phyloP scores from a whole-genome alignment of 768 basidiomycete species.

The Pholiota conissans region DNA sequence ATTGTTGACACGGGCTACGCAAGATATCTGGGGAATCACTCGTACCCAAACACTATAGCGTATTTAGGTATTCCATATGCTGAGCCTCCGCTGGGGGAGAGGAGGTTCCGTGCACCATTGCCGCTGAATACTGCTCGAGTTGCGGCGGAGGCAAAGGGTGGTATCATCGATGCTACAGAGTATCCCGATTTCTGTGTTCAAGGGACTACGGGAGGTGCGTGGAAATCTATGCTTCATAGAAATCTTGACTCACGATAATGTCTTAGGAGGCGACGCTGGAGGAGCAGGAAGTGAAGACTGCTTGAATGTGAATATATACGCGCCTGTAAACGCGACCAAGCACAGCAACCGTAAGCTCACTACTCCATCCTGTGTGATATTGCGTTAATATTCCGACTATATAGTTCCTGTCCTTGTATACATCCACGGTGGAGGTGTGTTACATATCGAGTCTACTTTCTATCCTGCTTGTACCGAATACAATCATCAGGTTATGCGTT shows the following conservation, averaged over 20 bases:
- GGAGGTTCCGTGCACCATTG: constrained; percentile 52
- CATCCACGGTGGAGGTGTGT: constrained; percentile 48
- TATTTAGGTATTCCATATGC: constrained; percentile 63
- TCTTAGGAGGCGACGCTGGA: constrained; percentile 51
- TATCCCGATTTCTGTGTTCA: constrained; percentile 65
- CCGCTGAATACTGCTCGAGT: constrained; percentile 51
- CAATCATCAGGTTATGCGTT: too few species aligned
- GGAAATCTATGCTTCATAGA: neutral
- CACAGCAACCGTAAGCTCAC: constrained; percentile 45
- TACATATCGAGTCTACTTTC: neutral
- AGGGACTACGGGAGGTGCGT: constrained; percentile 48
- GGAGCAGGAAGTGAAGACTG: constrained; percentile 70
- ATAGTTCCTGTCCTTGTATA: constrained; percentile 48
- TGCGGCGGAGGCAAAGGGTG: constrained; percentile 29
- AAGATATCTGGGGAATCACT: constrained; percentile 52
- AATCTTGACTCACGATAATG: neutral
- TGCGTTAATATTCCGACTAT: neutral
- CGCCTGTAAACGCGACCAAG: constrained; percentile 46
- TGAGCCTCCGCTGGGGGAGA: constrained; percentile 53
- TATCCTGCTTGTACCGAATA: neutral
- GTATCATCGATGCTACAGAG: constrained; percentile 48
- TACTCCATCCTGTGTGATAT: neutral
- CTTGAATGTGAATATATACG: constrained; percentile 65
- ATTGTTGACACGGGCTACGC: constrained; percentile 61
- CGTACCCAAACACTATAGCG: constrained; percentile 52